These are phyloP conservation scores for Graphium sp. DNA, from an alignment of 2,329 filamentous ascomycete species.

Conservation along the genomic window DNA sequence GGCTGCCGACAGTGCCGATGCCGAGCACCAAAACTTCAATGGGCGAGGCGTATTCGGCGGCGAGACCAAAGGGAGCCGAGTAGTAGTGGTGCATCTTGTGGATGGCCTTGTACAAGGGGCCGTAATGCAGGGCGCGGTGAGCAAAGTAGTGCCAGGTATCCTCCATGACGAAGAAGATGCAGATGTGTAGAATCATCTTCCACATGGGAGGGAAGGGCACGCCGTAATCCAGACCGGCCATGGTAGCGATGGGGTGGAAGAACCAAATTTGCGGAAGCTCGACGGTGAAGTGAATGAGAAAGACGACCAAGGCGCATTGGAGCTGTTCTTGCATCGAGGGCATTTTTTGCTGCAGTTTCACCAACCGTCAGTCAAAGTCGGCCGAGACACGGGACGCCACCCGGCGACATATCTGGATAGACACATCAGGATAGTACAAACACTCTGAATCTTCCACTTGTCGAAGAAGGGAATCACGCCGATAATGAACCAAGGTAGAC, in stretches of 20 bases:
- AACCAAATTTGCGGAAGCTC: constrained; percentile 98
- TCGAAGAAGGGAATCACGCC: constrained; percentile 77
- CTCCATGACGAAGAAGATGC: constrained; percentile 87
- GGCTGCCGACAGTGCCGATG: constrained; percentile 66
- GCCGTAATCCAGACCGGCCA: constrained; percentile 71
- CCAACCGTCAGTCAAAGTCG: too few relatives aligned
- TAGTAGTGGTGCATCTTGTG: constrained; percentile 99
- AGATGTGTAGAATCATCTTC: constrained; percentile 84
- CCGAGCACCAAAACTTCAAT: constrained; percentile 95
- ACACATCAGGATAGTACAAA: constrained; percentile 21
- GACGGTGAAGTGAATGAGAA: constrained; percentile 92
- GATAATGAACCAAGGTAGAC: constrained; percentile 82
- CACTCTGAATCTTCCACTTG: constrained; percentile 86
- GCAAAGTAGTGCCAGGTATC: constrained; percentile 98
- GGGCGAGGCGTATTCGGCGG: constrained; percentile 92
- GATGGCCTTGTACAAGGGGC: constrained; percentile 85
- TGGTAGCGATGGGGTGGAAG: constrained; percentile 93
- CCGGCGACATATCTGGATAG: not conserved
- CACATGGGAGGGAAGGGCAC: constrained; percentile 76
- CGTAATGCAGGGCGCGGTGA: constrained; percentile 86
- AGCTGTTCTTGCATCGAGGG: constrained; percentile 89
- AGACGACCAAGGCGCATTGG: constrained; percentile 82
- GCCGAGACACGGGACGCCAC: not conserved
- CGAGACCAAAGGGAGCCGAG: constrained; percentile 89
- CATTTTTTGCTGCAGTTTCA: constrained; percentile 45